Base-by-base conservation (phyloP, 2,329 filamentous ascomycete genomes). In the Pestalotiopsis sp. region DNA sequence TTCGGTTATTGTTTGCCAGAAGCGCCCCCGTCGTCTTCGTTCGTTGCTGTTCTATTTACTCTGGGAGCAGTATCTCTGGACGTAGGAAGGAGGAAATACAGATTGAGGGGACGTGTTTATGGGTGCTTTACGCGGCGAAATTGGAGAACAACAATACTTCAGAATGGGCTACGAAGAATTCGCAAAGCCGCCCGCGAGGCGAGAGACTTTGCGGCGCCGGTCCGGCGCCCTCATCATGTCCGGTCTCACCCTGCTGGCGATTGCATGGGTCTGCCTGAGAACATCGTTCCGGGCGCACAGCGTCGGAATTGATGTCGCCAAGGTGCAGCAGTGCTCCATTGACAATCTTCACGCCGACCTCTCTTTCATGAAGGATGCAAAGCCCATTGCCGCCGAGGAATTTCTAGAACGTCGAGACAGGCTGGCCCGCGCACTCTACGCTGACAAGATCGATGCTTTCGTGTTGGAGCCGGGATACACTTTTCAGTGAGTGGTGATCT, bases 391-490 rank as follows among this genome's bases (percentile, higher is more conserved):
- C 2, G 69, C 83, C 0, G 77, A 80, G 0, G 88, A 91, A 70
- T 91, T 87, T 71, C 76, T 89, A 3, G 73, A 82, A 20, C 84
- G 89, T 2, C 82, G 88, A 12, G 82, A 90, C 68, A 82, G 83
- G n/a, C 80, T 91, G 1, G 89, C 88, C 1, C 74, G 78, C 68
- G 88, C 88, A 9, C 77, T 91, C n/a, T 79, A 81, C 12, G 78
- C 77, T 0, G 85, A 87, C 57, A 79, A 77, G 1, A 77, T 85
- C 1, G 87, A 90, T 75, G 88, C 87, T 0, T 91, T 91, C 71
- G 80, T 90, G 2, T 80, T 90, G 1, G 89, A 91, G 73, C 89
- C 89, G 1, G 89, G 89, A 2, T 91, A 90, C 73, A 89, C 87
- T 0, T 90, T 91, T 71, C 85, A 88, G 77, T 89, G 75, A 23